A percentile compares a stretch with the other conserved stretches of the same genome.
These are phyloP conservation scores for Erodium maritimum DNA, from an alignment of 345 rosid genomes.

Conservation along the genomic window DNA sequence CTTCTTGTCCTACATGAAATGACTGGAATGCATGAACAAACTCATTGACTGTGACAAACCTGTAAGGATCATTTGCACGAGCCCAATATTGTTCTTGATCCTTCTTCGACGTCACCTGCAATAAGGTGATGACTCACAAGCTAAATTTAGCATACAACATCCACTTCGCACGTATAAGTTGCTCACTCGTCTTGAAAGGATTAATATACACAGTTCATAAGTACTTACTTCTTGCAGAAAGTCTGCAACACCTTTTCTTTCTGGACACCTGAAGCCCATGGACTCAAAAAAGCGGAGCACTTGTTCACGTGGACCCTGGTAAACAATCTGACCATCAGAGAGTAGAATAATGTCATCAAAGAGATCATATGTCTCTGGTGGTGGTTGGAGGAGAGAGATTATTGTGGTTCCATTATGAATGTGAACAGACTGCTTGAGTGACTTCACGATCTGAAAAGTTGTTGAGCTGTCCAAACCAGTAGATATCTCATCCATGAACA, in stretches of 20 bases:
- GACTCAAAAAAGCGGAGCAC: conserved; percentile 56
- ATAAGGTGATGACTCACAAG: neutral
- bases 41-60: conserved; percentile 18
- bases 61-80: conserved; percentile 13
- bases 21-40: conserved; percentile 20
- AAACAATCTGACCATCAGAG: conserved; percentile 56
- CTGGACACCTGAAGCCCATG: conserved; percentile 41
- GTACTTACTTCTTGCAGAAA: conserved; percentile 11
- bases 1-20: conserved; percentile 17
- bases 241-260: conserved; percentile 10
- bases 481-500: conserved; percentile 14
- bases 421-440: conserved; percentile 59
- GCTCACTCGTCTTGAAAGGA: too few species aligned
- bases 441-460: conserved; percentile 56
- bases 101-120: conserved; percentile 34
- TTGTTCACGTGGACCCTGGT: conserved; percentile 57
- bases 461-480: conserved; percentile 15
- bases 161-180: too few species aligned
- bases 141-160: too few species aligned
- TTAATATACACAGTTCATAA: too few species aligned
- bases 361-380: conserved; percentile 68
- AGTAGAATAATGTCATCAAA: conserved; percentile 66
- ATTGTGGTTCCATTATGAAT: conserved; percentile 48
- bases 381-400: conserved; percentile 75
- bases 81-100: conserved; percentile 42